phyloP scores from a whole-genome alignment of 768 basidiomycete genomes.

The Lentinus tigrinus region DNA sequence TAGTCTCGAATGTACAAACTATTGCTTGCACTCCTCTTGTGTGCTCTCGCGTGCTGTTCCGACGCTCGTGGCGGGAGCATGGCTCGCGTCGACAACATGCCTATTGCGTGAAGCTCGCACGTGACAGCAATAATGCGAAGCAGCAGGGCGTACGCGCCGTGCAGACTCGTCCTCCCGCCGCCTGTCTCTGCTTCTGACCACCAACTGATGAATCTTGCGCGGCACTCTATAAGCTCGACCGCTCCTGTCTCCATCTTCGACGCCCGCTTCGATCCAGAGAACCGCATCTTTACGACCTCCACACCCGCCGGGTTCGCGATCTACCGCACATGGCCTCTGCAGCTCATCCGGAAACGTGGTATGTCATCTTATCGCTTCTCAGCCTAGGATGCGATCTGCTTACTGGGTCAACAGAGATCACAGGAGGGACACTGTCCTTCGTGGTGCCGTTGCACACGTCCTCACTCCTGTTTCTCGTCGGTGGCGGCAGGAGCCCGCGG shows the following conservation, averaged over 20 bases:
- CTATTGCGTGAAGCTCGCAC: slow-evolving; percentile 6
- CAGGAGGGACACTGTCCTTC: slow-evolving; percentile 74
- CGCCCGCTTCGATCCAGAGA: slow-evolving; percentile 78
- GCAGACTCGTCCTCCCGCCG: neutral
- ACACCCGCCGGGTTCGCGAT: slow-evolving; percentile 83
- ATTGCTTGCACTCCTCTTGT: neutral
- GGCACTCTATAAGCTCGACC: slow-evolving; percentile 79
- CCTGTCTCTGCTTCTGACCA: slow-evolving; percentile 18
- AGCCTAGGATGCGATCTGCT: slow-evolving; percentile 6
- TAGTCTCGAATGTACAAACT: slow-evolving; percentile 9
- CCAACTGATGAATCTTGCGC: slow-evolving; percentile 76
- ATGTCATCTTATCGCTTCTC: slow-evolving; percentile 19
- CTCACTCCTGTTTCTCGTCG: slow-evolving; percentile 81
- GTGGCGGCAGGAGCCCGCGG: slow-evolving; percentile 83
- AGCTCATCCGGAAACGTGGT: slow-evolving; percentile 83
- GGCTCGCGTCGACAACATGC: slow-evolving; percentile 3
- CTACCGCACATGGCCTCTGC: slow-evolving; percentile 73
- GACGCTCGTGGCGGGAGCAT: neutral
- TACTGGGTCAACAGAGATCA: slow-evolving; percentile 53
- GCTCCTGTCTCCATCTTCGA: slow-evolving; percentile 74
- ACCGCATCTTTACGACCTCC: slow-evolving; percentile 74
- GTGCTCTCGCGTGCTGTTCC: neutral
- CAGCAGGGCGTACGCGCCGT: slow-evolving; percentile 3
- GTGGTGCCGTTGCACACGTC: slow-evolving; percentile 79
- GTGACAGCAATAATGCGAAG: slow-evolving; percentile 17